Evolutionary conservation across 164 flowering plant species (phyloP).

Genomic region (Paratinospora sagittata): DNA sequence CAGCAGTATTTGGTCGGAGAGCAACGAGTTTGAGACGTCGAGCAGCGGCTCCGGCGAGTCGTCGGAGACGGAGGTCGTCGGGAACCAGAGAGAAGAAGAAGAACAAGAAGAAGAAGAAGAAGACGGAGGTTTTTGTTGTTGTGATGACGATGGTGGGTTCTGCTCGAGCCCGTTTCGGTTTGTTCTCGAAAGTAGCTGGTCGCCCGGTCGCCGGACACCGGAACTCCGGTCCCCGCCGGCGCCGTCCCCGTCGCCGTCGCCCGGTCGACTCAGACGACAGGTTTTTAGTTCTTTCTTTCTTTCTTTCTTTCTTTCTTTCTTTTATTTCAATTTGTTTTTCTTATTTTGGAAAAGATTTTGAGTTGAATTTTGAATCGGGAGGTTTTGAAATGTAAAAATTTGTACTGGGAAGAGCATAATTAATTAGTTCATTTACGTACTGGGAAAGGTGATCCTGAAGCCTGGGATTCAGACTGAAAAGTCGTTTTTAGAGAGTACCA

Average conservation of each 20-base stretch:
- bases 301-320: background rate
- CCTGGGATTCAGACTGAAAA: background rate
- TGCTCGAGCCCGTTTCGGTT: constrained; percentile 61
- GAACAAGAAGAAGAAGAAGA: too few relatives aligned
- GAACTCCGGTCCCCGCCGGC: constrained; percentile 44
- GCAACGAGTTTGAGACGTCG: constrained; percentile 53
- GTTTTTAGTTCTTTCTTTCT: constrained; percentile 16
- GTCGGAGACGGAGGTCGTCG: too few relatives aligned
- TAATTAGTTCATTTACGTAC: background rate
- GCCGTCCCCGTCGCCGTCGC: too few relatives aligned
- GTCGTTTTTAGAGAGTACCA: background rate
- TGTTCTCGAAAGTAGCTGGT: constrained; percentile 31
- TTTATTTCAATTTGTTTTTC: too few relatives aligned
- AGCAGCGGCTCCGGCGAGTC: constrained; percentile 30
- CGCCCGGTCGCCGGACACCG: constrained; percentile 43
- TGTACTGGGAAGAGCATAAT: background rate
- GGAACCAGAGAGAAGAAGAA: too few relatives aligned
- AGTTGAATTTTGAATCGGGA: background rate
- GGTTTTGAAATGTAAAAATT: background rate
- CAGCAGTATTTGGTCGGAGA: constrained; percentile 62
- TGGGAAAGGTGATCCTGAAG: background rate
- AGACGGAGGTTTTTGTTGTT: constrained; percentile 13
- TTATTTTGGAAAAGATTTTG: background rate
- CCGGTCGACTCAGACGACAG: constrained; percentile 34
- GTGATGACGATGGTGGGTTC: constrained; percentile 18